phyloP scores from a whole-genome alignment of 192 early-diverging fungal genomes.

The Coemansia sp. region DNA sequence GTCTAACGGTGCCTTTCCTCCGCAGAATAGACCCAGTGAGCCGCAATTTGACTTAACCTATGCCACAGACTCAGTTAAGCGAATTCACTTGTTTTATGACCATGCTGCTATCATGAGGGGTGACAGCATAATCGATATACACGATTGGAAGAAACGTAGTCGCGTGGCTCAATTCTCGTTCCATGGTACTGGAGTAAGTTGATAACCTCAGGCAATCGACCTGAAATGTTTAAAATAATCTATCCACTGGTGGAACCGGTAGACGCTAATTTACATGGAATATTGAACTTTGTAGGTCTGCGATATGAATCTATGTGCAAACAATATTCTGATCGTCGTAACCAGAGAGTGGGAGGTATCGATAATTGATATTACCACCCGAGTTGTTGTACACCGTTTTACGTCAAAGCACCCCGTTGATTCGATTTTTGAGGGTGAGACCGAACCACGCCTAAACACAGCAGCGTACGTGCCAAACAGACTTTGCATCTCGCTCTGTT shows the following conservation, averaged over 20 bases:
- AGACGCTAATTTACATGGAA: neutral
- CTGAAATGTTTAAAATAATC: neutral
- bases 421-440: neutral
- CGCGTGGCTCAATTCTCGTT: constrained; percentile 9
- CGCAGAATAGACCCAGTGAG: neutral
- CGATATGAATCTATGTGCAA: constrained; percentile 16
- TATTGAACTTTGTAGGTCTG: neutral
- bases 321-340: constrained; percentile 6
- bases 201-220: neutral
- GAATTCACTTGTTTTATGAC: constrained; percentile 15
- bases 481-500: neutral
- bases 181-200: neutral
- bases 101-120: constrained; percentile 13
- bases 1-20: neutral
- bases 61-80: constrained; percentile 3
- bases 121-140: constrained; percentile 11
- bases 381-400: neutral
- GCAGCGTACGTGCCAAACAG: neutral
- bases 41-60: constrained; percentile 9
- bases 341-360: constrained; percentile 12
- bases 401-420: neutral
- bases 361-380: constrained; percentile 3
- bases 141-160: constrained; percentile 11
- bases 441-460: neutral
- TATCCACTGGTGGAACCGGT: neutral